These are phyloP conservation scores for Thelonectria olida DNA, from an alignment of 2,329 filamentous ascomycete species.

Conservation along the genomic window DNA sequence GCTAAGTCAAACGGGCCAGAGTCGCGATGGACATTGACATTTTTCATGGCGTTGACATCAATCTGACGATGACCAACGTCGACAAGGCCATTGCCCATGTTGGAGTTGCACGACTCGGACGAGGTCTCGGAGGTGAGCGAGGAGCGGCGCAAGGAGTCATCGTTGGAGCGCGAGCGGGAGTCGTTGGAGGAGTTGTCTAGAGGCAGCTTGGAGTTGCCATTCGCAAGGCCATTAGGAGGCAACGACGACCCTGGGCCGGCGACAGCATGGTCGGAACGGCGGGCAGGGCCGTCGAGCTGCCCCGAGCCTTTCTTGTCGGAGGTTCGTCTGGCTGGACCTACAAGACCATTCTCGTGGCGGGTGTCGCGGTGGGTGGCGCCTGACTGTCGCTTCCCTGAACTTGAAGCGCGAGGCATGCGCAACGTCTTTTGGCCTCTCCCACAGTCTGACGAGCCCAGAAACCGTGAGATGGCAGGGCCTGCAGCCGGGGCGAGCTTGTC, in stretches of 20 bases:
- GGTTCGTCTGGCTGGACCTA: conserved; percentile 62
- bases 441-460: conserved; percentile 48
- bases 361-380: conserved; percentile 73
- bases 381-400: conserved; percentile 69
- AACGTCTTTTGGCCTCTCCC: conserved; percentile 43
- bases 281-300: conserved; percentile 52
- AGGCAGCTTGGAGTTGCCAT: conserved; percentile 47
- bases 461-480: conserved; percentile 48
- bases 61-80: conserved; percentile 70
- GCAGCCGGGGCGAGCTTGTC: conserved; percentile 46
- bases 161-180: conserved; percentile 50
- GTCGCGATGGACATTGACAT: conserved; percentile 74
- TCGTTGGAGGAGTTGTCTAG: conserved; percentile 49
- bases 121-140: conserved; percentile 66
- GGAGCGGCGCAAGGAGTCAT: conserved; percentile 53
- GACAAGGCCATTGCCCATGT: conserved; percentile 48
- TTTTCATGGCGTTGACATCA: conserved; percentile 75
- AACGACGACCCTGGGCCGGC: conserved; percentile 44
- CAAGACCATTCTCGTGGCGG: conserved; percentile 88
- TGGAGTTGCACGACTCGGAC: conserved; percentile 60
- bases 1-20: conserved; percentile 79
- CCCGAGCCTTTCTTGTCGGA: conserved; percentile 56
- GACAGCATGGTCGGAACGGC: conserved; percentile 44
- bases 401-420: conserved; percentile 70
- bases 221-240: conserved; percentile 42